A percentile compares a stretch with the other conserved stretches of the same genome.
These are phyloP conservation scores for Monosporascus sp. DNA, from an alignment of 2,329 filamentous ascomycete species.

Conservation along the genomic window DNA sequence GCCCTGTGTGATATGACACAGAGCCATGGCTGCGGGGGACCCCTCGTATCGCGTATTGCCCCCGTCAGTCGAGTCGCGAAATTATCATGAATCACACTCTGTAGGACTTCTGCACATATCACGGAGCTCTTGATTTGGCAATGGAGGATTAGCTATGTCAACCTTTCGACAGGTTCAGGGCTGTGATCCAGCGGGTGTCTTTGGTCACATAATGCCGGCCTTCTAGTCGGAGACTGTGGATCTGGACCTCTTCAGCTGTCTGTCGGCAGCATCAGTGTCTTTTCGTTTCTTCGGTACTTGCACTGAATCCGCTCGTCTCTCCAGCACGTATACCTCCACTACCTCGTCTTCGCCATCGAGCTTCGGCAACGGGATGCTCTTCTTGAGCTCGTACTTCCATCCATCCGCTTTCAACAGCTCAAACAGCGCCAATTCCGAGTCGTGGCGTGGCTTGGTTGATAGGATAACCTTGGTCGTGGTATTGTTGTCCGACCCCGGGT, in stretches of 20 bases:
- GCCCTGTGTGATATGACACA: constrained; percentile 60
- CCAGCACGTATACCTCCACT: constrained; percentile 49
- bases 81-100: constrained; percentile 70
- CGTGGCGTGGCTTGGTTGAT: constrained; percentile 52
- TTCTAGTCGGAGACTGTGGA: background rate
- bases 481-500: constrained; percentile 1
- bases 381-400: constrained; percentile 39
- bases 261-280: background rate
- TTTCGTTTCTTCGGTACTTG: background rate
- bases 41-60: constrained; percentile 58
- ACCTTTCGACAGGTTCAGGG: background rate
- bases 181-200: too few species aligned
- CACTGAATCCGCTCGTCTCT: constrained; percentile 23
- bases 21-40: constrained; percentile 62
- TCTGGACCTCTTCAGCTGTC: background rate
- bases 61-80: constrained; percentile 61
- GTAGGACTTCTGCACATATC: constrained; percentile 65
- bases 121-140: constrained; percentile 53
- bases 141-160: background rate
- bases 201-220: too few species aligned
- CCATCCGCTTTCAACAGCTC: constrained; percentile 38
- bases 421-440: constrained; percentile 46
- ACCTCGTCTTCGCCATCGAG: constrained; percentile 38
- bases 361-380: constrained; percentile 40
- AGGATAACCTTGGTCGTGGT: constrained; percentile 41